Conservation (phyloP, 1,139 yeast genomes). For the Saccharomyces hybrid region DNA sequence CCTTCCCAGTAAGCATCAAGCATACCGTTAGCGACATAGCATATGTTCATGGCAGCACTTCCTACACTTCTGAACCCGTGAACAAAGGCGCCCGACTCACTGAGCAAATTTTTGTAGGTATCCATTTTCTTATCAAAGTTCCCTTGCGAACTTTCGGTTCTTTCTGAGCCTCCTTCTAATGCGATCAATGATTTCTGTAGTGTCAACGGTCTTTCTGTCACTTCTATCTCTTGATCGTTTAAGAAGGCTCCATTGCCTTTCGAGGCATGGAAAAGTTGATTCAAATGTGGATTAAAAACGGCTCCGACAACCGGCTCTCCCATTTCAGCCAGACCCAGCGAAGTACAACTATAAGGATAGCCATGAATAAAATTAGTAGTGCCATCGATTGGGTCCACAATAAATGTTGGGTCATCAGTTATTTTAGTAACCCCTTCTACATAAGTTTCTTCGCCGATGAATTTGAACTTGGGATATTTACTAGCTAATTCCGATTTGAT, state of each 20-base stretch:
- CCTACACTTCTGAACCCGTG: constrained; percentile 54
- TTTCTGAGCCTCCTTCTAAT: constrained; percentile 51
- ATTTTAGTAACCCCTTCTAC: constrained; percentile 40
- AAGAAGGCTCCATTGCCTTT: constrained; percentile 47
- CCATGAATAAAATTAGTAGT: constrained; percentile 54
- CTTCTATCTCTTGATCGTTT: constrained; percentile 33
- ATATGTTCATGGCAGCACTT: constrained; percentile 52
- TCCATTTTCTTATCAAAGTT: constrained; percentile 40
- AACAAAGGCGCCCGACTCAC: constrained; percentile 41
- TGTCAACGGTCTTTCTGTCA: constrained; percentile 32
- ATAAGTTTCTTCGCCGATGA: constrained; percentile 54
- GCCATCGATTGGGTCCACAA: constrained; percentile 59
- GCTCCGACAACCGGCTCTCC: constrained; percentile 50
- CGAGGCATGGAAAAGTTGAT: constrained; percentile 44
- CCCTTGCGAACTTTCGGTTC: constrained; percentile 40
- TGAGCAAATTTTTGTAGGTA: constrained; percentile 40
- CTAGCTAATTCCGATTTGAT: constrained; percentile 35
- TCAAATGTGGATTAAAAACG: constrained; percentile 49
- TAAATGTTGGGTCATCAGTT: constrained; percentile 48
- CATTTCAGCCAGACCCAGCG: constrained; percentile 45
- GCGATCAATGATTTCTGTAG: constrained; percentile 47
- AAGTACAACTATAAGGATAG: constrained; percentile 52
- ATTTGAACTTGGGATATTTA: constrained; percentile 42
- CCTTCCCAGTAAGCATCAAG: constrained; percentile 58
- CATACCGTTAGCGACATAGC: constrained; percentile 47